Base-by-base conservation (phyloP, 176 grass and related monocot genomes). In the Lolium multiflorum region DNA sequence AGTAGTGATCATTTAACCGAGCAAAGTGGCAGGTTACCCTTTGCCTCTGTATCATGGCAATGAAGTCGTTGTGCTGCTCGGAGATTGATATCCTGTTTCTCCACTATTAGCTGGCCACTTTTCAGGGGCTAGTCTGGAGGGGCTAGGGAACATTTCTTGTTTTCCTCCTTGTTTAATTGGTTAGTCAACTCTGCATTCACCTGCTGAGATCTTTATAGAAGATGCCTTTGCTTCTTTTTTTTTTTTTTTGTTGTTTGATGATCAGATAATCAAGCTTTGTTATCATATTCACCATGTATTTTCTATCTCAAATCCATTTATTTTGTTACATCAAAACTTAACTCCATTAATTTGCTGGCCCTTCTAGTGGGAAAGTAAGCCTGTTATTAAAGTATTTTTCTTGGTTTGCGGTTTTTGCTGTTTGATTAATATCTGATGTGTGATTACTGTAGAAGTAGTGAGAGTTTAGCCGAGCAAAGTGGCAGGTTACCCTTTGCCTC, bases 11-110 rank as follows among this genome's bases (percentile, higher is more conserved):
- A 14, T 81, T 81, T 63, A 46, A 0, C 56, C 57, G 82, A 84
- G 71, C 18, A 76, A 84, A 84, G 62, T 84, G 82, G 71, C 82
- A 84, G 82, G 71, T 84, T 84, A 84, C 82, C 25, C 71, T 63
- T 76, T 84, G 82, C 71, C 82, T 76, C 9, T 59, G 15, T 12
- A 56, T 61, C 24, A 14, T 84, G 82, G 82, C 82, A 75, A 63
- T 20, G 82, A 71, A 16, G 82, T 84, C 24, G 56, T 63, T 76
- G 82, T 75, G 24, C 71, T 84, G 70, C 82, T 84, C 16, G 25
- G 82, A 84, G 43, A 84, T 75, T 62, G 22, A 75, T 60, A 58
- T 50, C 43, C 71, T 75, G 41, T 15, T 11, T 62, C 56, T 35
- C 41, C 55, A 49, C 16, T 74, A 24, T 73, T 62, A 43, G 28